Evolutionary conservation across 2,329 filamentous ascomycete genomes (phyloP).

Genomic region (Penicillium sp.): DNA sequence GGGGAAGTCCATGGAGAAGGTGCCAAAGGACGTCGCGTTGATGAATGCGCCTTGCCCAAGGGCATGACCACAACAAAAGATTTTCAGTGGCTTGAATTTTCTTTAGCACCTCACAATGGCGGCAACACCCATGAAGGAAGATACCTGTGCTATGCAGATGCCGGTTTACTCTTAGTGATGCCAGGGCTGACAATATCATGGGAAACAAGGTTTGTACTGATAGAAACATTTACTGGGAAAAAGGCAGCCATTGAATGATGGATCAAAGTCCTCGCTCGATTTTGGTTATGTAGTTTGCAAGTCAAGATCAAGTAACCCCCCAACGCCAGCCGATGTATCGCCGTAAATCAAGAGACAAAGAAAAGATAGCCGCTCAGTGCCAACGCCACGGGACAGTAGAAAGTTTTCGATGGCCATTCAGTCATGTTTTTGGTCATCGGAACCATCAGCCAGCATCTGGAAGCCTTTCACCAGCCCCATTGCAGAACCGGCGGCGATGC

Average conservation of each 20-base stretch:
- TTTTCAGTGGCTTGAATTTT: background rate
- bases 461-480: conserved; percentile 37
- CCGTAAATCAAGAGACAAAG: background rate
- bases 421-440: conserved; percentile 9
- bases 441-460: conserved; percentile 24
- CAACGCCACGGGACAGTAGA: background rate
- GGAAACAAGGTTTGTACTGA: background rate
- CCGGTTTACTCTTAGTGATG: background rate
- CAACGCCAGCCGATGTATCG: background rate
- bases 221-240: background rate
- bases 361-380: background rate
- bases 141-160: background rate
- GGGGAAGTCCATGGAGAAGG: background rate
- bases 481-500: conserved; percentile 33
- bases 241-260: background rate
- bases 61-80: background rate
- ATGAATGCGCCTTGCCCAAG: background rate
- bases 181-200: background rate
- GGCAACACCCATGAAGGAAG: background rate
- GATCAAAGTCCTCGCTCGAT: background rate
- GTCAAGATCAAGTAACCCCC: background rate
- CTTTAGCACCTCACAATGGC: background rate
- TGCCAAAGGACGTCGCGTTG: background rate
- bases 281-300: background rate
- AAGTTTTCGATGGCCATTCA: background rate